Conservation (phyloP, 1,284 basidiomycete genomes). For the Microbotryomycetes sp. region DNA sequence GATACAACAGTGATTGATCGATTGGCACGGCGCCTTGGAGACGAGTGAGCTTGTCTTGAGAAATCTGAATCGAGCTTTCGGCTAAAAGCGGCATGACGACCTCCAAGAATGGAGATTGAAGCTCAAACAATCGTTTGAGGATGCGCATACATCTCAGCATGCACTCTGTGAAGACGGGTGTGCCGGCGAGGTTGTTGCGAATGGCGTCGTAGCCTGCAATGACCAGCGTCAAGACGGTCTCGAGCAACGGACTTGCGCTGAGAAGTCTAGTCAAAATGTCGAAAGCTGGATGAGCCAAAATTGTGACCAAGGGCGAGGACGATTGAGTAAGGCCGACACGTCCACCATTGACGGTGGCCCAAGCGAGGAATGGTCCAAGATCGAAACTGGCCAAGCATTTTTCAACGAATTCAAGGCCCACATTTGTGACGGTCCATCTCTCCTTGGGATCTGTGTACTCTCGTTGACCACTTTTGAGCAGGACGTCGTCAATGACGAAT, state of each 20-base stretch:
- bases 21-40: conserved; percentile 52
- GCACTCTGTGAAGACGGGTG: conserved; percentile 63
- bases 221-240: conserved; percentile 66
- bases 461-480: conserved; percentile 52
- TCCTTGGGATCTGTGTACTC: conserved; percentile 71
- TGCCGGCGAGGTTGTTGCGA: conserved; percentile 54
- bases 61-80: conserved; percentile 43
- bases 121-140: conserved; percentile 69
- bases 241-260: conserved; percentile 62
- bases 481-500: conserved; percentile 85
- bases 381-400: conserved; percentile 74
- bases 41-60: conserved; percentile 30
- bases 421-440: conserved; percentile 78
- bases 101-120: conserved; percentile 85
- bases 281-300: conserved; percentile 75
- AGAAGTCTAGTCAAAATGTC: conserved; percentile 75
- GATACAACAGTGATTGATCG: conserved; percentile 73
- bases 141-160: conserved; percentile 77
- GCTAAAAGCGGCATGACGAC: conserved; percentile 72
- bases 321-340: background rate
- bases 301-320: conserved; percentile 30
- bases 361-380: conserved; percentile 48
- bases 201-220: conserved; percentile 69
- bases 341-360: background rate
- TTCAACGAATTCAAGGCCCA: conserved; percentile 78